Base-by-base conservation (phyloP, 1,284 basidiomycete genomes). In the Amylostereum areolatum region DNA sequence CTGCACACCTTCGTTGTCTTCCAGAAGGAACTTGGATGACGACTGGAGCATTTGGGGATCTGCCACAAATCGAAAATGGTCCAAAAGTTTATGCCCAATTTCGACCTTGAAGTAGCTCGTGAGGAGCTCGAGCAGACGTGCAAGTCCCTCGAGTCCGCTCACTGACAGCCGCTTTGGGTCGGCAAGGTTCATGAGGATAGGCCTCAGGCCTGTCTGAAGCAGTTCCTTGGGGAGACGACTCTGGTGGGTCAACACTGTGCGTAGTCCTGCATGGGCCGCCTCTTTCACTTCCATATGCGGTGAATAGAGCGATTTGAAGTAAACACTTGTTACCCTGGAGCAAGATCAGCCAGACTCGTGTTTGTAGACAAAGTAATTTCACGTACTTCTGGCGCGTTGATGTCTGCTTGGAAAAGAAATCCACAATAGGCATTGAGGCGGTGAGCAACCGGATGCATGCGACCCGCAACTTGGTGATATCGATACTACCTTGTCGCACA, bases 51-150 rank as follows among this genome's bases (percentile, higher is more conserved):
- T 85, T 59, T 89, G 85, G 35, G 85, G 82, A 59, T 92, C 89
- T 31, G 94, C 90, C 18, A 97, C 85, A 33, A 88, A 83, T 45
- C 88, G 83, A 72, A 96, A 97, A 67, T 99, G 97, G 61, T 98
- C 95, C 12, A 99, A 76, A 6, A 99, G 80, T 70, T 99, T 99
- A 66, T 92, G 85, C 7, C 97, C 97, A 57, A 99, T 99, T 71
- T 99, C 97, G 40, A 99, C 96, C 67, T 99, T 99, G 85, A 99
- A 99, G 71, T 99, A 99, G 65, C 97, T 98, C 43, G 95, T 97
- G 49, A 99, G 71, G 5, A 99, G 78, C 66, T 97, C 93, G 45
- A 99, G 73, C 52, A 99, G 78, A n/a, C 95, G 84, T 10, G 97
- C 96, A 27, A 99, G 74, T 4, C 97, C 97, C 64, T 98, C 93